Percentiles rank a stretch among this genome's conserved stretches.
Conservation (phyloP, 1,284 basidiomycete genomes). For the Heterobasidion irregulare region DNA sequence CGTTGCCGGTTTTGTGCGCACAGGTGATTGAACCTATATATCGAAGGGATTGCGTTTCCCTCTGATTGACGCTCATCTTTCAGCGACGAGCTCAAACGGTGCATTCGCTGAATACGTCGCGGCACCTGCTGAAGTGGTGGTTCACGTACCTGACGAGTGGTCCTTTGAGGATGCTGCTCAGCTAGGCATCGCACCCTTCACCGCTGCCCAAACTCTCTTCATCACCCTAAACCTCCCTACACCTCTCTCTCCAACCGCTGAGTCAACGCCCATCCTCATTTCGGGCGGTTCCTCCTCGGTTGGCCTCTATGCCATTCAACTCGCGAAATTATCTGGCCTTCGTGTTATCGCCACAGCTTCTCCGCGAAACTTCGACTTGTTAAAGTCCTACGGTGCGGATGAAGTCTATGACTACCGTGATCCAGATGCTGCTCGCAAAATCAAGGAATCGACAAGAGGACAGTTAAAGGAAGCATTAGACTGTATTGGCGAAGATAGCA, state of each 20-base stretch:
- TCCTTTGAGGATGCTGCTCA: slow-evolving; percentile 24
- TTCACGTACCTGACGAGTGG: slow-evolving; percentile 15
- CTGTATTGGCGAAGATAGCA: slow-evolving; percentile 1
- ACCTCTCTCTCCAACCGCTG: slow-evolving; percentile 12
- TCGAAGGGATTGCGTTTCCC: not conserved
- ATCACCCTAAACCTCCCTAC: slow-evolving; percentile 15
- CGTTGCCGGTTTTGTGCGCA: slow-evolving; percentile 19
- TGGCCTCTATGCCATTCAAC: slow-evolving; percentile 30
- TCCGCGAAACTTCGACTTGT: slow-evolving; percentile 21
- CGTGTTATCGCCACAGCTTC: slow-evolving; percentile 31
- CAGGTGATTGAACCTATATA: slow-evolving; percentile 12
- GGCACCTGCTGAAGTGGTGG: not conserved
- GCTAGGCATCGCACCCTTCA: slow-evolving; percentile 21
- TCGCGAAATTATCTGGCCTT: slow-evolving; percentile 28
- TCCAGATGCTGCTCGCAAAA: slow-evolving; percentile 11
- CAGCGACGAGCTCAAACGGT: slow-evolving; percentile 11
- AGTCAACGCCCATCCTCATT: slow-evolving; percentile 19
- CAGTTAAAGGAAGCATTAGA: slow-evolving; percentile 4
- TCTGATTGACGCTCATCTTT: not conserved
- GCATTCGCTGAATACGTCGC: slow-evolving; percentile 25
- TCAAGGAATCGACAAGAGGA: slow-evolving; percentile 3
- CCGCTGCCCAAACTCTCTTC: slow-evolving; percentile 19
- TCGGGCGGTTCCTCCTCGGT: slow-evolving; percentile 27
- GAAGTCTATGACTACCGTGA: slow-evolving; percentile 29
- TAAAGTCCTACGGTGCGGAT: slow-evolving; percentile 27